Evolutionary conservation across 495 filamentous ascomycete genomes (phyloP).

Genomic region (Entonaema liquescens): DNA sequence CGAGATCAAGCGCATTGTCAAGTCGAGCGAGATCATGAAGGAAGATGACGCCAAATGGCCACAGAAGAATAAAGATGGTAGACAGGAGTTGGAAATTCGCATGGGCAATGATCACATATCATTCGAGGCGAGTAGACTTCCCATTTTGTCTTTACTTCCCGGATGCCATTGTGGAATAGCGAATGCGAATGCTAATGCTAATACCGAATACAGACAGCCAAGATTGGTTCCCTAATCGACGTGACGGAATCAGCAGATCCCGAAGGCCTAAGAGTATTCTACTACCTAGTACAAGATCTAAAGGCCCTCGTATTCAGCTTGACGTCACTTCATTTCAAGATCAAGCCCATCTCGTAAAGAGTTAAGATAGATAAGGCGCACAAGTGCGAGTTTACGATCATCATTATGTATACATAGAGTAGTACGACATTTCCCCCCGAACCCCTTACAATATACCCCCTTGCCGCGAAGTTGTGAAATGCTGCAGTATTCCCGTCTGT

Average conservation of each 20-base stretch:
- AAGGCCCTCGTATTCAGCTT: slow-evolving; percentile 97
- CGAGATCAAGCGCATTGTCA: slow-evolving; percentile 97
- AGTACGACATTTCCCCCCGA: slow-evolving; percentile 34
- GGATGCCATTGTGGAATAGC: not conserved
- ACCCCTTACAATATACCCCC: slow-evolving; percentile 42
- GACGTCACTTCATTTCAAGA: slow-evolving; percentile 98
- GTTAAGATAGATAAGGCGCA: not conserved
- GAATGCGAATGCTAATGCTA: slow-evolving; percentile 45
- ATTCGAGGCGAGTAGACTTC: slow-evolving; percentile 77
- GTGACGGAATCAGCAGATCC: slow-evolving; percentile 96
- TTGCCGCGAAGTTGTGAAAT: slow-evolving; percentile 36
- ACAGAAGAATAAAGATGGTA: slow-evolving; percentile 98
- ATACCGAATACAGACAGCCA: slow-evolving; percentile 76
- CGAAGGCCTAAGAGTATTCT: slow-evolving; percentile 97
- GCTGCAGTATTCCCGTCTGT: slow-evolving; percentile 26
- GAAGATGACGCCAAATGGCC: slow-evolving; percentile 99
- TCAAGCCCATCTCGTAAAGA: slow-evolving; percentile 76
- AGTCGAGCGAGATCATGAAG: slow-evolving; percentile 98
- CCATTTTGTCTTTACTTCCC: not conserved
- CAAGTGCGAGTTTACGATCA: slow-evolving; percentile 20
- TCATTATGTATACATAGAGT: slow-evolving; percentile 40
- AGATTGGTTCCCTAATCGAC: slow-evolving; percentile 96
- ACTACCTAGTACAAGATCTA: slow-evolving; percentile 97
- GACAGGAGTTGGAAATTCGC: slow-evolving; percentile 95
- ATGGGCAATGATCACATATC: slow-evolving; percentile 96